phyloP scores from a whole-genome alignment of 164 flowering plant genomes.

The Kalanchoe fedtschenkoi region DNA sequence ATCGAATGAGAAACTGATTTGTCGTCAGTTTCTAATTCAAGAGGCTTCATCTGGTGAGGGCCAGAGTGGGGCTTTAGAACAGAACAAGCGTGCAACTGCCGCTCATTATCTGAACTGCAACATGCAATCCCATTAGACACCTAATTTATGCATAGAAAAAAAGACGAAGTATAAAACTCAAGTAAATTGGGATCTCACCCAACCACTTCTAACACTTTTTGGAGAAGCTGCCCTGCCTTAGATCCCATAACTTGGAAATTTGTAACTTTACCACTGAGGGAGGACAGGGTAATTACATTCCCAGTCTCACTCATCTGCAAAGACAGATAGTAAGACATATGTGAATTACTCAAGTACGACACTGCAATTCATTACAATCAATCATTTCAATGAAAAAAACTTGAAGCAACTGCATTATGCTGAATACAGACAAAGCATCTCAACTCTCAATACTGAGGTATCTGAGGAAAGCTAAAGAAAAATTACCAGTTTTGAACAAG shows the following conservation, averaged over 20 bases:
- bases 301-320: conserved; percentile 44
- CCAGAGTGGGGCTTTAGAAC: conserved; percentile 11
- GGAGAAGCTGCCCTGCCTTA: conserved; percentile 51
- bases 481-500: conserved; percentile 55
- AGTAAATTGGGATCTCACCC: conserved; percentile 31
- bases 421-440: neutral
- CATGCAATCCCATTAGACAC: neutral
- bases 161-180: neutral
- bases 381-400: neutral
- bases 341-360: neutral
- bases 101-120: conserved; percentile 27
- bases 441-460: neutral
- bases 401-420: neutral
- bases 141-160: neutral
- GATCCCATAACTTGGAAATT: conserved; percentile 65
- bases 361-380: neutral
- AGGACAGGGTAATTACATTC: conserved; percentile 31
- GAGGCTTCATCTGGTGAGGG: conserved; percentile 11
- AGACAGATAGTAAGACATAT: neutral
- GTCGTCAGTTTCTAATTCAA: conserved; percentile 31
- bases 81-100: conserved; percentile 24
- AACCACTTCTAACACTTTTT: conserved; percentile 35
- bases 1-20: conserved; percentile 35
- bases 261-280: conserved; percentile 67
- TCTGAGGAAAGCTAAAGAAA: neutral